Base-by-base conservation (phyloP, 2,329 filamentous ascomycete genomes). In the Arthrobotrys iridis region DNA sequence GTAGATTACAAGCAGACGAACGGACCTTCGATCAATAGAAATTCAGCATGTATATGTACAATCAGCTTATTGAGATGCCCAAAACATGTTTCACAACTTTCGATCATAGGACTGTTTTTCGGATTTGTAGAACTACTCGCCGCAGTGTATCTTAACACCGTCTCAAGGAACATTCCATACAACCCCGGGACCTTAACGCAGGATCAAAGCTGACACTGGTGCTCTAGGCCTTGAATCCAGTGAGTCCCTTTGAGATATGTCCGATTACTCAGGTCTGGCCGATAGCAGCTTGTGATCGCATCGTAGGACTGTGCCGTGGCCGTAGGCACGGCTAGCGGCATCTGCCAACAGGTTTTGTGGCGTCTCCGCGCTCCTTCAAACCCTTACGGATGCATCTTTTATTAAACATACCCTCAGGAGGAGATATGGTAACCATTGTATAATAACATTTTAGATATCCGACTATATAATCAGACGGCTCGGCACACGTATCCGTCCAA, bases 11-110 rank as follows among this genome's bases (percentile, higher is more conserved):
- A n/a, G 10, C 35, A n/a, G 35, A 15, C 35, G 35, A 40, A 40
- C 2, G 35, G 35, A 40, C 11, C 28, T 10, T 33, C 28, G 28
- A 33, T 33, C 28, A 33, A 33, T 33, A n/a, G 35, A 40, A 40
- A n/a, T n/a, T n/a, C n/a, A n/a, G n/a, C n/a, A n/a, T n/a, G n/a
- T n/a, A 40, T 40, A 40, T 40, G 35, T n/a, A 40, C 35, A 40
- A 15, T n/a, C n/a, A 40, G 4, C 15, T n/a, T 5, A 4, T 40
- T 40, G 2, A 40, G 4, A 40, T n/a, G 8, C 5, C 26, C n/a
- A 52, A 52, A 50, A 50, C 46, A 50, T 50, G 46, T 33, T 30
- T 50, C 46, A 33, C 13, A 18, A 50, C 13, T n/a, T 18, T 30
- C 24, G 46, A 52, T 20, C 7, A 8, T 4, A 52, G 46, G 46